A percentile compares a stretch with the other conserved stretches of the same genome.
Evolutionary conservation across 2,329 filamentous ascomycete genomes (phyloP).

Genomic region (Pseudogymnoascus sp.): DNA sequence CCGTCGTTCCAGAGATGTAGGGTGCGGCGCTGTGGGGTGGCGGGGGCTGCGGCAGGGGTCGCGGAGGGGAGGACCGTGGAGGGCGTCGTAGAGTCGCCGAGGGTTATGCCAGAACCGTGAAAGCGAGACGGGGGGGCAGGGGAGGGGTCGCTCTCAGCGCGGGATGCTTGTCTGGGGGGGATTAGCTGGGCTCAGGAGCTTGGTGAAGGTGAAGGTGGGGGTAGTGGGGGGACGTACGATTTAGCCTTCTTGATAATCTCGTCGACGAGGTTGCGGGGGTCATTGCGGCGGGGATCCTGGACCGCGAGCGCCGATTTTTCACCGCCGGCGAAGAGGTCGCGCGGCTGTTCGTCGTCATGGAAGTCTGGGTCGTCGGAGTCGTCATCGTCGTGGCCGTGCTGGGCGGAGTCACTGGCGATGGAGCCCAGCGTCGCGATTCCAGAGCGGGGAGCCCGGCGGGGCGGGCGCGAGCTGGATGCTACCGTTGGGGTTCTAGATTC

Average conservation of each 20-base stretch:
- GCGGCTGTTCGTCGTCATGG: conserved; percentile 46
- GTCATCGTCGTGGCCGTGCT: conserved; percentile 47
- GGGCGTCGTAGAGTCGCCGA: conserved; percentile 68
- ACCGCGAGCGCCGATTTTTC: conserved; percentile 71
- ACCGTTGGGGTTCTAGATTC: conserved; percentile 29
- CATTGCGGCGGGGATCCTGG: conserved; percentile 49
- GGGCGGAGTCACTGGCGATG: conserved; percentile 28
- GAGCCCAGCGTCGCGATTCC: conserved; percentile 55
- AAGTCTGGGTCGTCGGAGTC: conserved; percentile 51
- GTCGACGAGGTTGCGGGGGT: conserved; percentile 48
- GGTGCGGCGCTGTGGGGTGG: conserved; percentile 53
- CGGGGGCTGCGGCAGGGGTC: conserved; percentile 24
- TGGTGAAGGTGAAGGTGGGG: background rate
- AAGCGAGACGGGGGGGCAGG: conserved; percentile 47
- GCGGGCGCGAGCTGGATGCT: conserved; percentile 18
- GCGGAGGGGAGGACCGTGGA: conserved; percentile 54
- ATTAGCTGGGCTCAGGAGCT: background rate
- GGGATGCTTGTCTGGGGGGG: conserved; percentile 46
- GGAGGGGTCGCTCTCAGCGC: conserved; percentile 43
- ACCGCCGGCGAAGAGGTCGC: conserved; percentile 73
- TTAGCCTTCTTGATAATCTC: conserved; percentile 57
- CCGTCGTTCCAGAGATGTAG: conserved; percentile 78
- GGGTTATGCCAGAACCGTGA: conserved; percentile 61
- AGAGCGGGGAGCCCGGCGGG: conserved; percentile 22
- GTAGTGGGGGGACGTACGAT: conserved; percentile 35